Base-by-base conservation (phyloP, 768 basidiomycete species). In the Xerocomellus chrysenteron region DNA sequence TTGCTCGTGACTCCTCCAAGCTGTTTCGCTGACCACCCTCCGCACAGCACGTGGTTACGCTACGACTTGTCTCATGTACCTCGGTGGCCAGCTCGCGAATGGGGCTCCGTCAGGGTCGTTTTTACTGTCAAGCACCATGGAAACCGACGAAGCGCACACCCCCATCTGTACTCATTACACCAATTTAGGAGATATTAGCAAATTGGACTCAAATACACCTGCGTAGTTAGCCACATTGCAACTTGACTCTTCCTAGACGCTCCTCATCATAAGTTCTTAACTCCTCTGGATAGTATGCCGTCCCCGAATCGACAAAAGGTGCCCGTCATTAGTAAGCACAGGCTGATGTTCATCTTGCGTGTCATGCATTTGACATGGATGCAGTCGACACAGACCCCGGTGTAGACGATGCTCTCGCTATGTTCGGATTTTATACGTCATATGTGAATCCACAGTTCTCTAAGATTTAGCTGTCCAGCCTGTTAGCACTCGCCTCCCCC, bases 361-460 rank as follows among this genome's bases (percentile, higher is more conserved):
- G 6, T 30, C 36, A 36, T 19, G 13, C 5, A 35, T 40, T 35
- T 62, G 52, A 70, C 33, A 24, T 19, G n/a, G 21, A 45, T 40
- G 19, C 32, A 92, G 89, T 92, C 65, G 91, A 92, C 62, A 90
- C 90, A 28, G 92, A 94, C 66, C 90, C 92, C 8, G 92, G 92
- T 35, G 86, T 92, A 4, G 92, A 94, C 65, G 92, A 94, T 68
- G 76, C 80, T 26, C 62, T 92, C 50, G 91, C 91, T 30, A 83
- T 94, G 90, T 88, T 55, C 56, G 84, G 70, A 30, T 55, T 52
- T 24, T 30, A 46, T n/a, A 36, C 17, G 16, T 53, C 28, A 10
- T 49, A 24, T 36, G 4, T 0, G 21, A 52, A 24, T 14, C 13
- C 35, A 17, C 33, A 21, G 39, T 36, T 32, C 26, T 42, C 44